Evolutionary conservation across 768 basidiomycete species (phyloP).

Genomic region (Lactifluus volemus): DNA sequence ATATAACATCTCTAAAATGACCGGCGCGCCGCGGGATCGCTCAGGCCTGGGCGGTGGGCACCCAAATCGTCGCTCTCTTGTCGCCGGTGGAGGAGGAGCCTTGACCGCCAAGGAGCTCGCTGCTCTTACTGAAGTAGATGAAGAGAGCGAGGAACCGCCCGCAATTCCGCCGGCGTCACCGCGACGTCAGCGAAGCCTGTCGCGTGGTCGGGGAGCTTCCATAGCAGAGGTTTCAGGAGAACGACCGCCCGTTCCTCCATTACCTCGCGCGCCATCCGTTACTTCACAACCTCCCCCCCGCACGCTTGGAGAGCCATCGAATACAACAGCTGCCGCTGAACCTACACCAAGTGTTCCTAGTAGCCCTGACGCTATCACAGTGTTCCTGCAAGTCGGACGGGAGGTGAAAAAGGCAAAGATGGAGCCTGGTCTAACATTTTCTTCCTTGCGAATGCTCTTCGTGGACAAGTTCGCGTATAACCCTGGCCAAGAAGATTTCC

Average conservation of each 20-base stretch:
- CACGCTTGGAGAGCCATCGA: neutral
- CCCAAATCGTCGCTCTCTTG: slow-evolving; percentile 59
- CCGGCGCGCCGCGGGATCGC: slow-evolving; percentile 45
- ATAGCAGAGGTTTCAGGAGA: slow-evolving; percentile 25
- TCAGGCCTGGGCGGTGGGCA: slow-evolving; percentile 30
- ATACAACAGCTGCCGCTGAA: neutral
- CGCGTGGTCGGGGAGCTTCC: slow-evolving; percentile 20
- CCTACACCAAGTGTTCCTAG: slow-evolving; percentile 24
- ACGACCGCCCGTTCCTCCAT: slow-evolving; percentile 28
- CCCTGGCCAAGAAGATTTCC: slow-evolving; percentile 88
- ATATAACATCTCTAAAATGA: slow-evolving; percentile 93
- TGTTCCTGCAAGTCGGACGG: slow-evolving; percentile 84
- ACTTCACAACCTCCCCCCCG: neutral
- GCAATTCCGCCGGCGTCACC: slow-evolving; percentile 15
- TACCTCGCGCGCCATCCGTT: slow-evolving; percentile 11
- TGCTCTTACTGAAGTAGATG: slow-evolving; percentile 67
- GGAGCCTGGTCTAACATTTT: slow-evolving; percentile 61
- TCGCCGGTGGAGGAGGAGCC: slow-evolving; percentile 42
- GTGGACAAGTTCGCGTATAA: slow-evolving; percentile 93
- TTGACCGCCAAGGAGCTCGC: slow-evolving; percentile 66
- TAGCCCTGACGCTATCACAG: slow-evolving; percentile 35
- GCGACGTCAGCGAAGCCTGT: slow-evolving; percentile 21
- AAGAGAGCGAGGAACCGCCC: slow-evolving; percentile 32
- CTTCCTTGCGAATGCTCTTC: slow-evolving; percentile 76
- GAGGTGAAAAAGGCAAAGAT: slow-evolving; percentile 83